Conservation (phyloP, 352 stramenopile genomes). For the Phytophthora ohioensis region DNA sequence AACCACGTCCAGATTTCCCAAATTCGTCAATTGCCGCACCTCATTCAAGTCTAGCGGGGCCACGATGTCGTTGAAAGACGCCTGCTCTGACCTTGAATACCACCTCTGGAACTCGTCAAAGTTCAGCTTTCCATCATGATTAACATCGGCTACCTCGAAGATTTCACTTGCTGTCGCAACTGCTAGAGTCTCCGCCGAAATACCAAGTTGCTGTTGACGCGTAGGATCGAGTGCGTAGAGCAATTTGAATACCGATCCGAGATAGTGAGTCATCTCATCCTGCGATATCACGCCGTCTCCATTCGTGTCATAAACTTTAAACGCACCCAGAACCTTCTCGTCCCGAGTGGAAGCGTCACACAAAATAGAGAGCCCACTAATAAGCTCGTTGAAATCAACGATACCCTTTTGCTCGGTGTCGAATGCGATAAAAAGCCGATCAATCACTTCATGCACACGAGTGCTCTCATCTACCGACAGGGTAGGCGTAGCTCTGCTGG, state of each 20-base stretch:
- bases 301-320: slow-evolving; percentile 89
- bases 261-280: slow-evolving; percentile 88
- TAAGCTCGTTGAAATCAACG: slow-evolving; percentile 82
- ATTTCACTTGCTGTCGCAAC: slow-evolving; percentile 74
- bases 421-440: slow-evolving; percentile 81
- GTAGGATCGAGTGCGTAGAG: slow-evolving; percentile 80
- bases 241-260: slow-evolving; percentile 86
- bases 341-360: slow-evolving; percentile 65
- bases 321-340: slow-evolving; percentile 77
- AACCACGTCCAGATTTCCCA: slow-evolving; percentile 84
- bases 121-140: slow-evolving; percentile 85
- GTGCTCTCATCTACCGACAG: slow-evolving; percentile 59
- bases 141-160: slow-evolving; percentile 89
- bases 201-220: slow-evolving; percentile 61
- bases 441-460: slow-evolving; percentile 76
- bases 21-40: slow-evolving; percentile 84
- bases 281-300: slow-evolving; percentile 85
- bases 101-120: slow-evolving; percentile 90
- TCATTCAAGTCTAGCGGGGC: slow-evolving; percentile 81
- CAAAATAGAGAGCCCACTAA: slow-evolving; percentile 76
- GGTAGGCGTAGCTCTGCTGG: slow-evolving; percentile 31
- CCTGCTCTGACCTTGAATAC: slow-evolving; percentile 76
- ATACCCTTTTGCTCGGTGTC: slow-evolving; percentile 76
- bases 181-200: slow-evolving; percentile 72
- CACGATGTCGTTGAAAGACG: slow-evolving; percentile 77